phyloP scores from a whole-genome alignment of 352 stramenopile species.

The Phytopythium helicoides region DNA sequence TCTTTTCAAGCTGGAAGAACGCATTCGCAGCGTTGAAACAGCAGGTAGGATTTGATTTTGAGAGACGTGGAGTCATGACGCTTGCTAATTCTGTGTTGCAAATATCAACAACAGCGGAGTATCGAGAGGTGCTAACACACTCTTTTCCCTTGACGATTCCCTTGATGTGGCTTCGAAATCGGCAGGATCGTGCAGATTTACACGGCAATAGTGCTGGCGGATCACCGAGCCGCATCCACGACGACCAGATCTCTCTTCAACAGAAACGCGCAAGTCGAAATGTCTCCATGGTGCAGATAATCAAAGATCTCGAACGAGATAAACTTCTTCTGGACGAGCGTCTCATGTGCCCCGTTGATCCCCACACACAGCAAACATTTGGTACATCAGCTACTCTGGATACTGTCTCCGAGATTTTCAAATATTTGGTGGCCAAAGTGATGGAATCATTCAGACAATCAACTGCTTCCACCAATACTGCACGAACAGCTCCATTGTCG shows the following conservation, averaged over 20 bases:
- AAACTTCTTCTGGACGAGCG: conserved; percentile 56
- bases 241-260: no score
- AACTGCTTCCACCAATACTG: not conserved
- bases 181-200: conserved; percentile 37
- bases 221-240: conserved; percentile 39
- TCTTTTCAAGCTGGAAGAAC: conserved; percentile 40
- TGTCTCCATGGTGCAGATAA: conserved; percentile 74
- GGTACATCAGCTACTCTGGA: conserved; percentile 19
- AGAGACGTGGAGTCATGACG: no score
- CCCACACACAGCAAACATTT: not conserved
- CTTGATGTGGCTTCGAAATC: conserved; percentile 59
- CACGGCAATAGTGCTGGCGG: conserved; percentile 5
- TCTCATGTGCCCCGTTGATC: conserved; percentile 42
- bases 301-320: conserved; percentile 75
- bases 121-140: conserved; percentile 34
- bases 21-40: conserved; percentile 23
- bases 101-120: conserved; percentile 17
- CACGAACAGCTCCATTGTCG: conserved; percentile 14
- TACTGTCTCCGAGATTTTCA: conserved; percentile 55
- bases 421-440: conserved; percentile 50
- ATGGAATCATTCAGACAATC: conserved; percentile 20
- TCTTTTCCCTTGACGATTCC: conserved; percentile 56
- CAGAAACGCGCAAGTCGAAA: conserved; percentile 52
- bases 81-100: not conserved
- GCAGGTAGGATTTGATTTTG: conserved; percentile 11